Base-by-base conservation (phyloP, 2,329 filamentous ascomycete genomes). In the Neofusicoccum sp. region DNA sequence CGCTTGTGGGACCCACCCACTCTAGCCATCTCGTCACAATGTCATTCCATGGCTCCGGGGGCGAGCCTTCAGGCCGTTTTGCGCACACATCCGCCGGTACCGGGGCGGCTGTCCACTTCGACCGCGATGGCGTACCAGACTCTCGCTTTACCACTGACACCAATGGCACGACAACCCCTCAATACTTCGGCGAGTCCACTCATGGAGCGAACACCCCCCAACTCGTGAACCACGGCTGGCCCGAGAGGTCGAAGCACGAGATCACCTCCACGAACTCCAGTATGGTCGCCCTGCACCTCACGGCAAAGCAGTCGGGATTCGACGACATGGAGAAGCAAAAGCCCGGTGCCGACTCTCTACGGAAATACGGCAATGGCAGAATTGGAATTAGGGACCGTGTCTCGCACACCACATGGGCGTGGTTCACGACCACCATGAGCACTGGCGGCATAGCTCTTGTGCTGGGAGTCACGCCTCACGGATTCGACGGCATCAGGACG, bases 401-500 rank as follows among this genome's bases (percentile, higher is more conserved):
- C 30, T 65, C 65, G 20, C 72, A 79, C 64, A 80, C 79, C 65
- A 80, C 79, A 6, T 80, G 78, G 77, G 78, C 78, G 7, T 78
- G 77, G 69, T 80, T 78, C 65, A 79, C 77, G 0, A 67, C 76
- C 56, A 78, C 79, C 11, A 81, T 82, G 78, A 71, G 74, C 16
- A 81, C 79, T 1, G 79, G 79, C 20, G 79, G 78, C 47, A 69
- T 82, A 14, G 71, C 76, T 12, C 73, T 79, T 1, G 69, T 81
- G 11, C 73, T 81, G 30, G 68, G 74, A 3, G 69, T 76, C 33
- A 71, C 77, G 44, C 79, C 78, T 0, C 77, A 78, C 60, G 62
- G 67, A 1, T 85, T 84, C 64, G 66, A 67, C 0, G 82, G 82
- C 20, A 76, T 85, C 14, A 72, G 78, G 61, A 77, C 74, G 6